Evolutionary conservation across 305 asterid species (phyloP).

Genomic region (Fraxinus paxiana): DNA sequence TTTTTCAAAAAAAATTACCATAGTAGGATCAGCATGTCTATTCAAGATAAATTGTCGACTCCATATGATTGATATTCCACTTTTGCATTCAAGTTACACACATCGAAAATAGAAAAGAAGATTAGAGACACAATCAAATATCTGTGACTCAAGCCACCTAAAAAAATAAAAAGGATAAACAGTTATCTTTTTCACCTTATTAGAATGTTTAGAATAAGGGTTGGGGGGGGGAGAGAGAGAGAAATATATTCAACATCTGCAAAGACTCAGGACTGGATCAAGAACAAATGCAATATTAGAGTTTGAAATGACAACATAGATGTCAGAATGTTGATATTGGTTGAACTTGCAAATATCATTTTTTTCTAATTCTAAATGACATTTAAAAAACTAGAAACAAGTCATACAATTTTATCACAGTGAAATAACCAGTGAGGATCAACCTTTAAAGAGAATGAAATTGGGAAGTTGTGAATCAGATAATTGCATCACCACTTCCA

Average conservation of each 20-base stretch:
- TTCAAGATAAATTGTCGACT: background rate
- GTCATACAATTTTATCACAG: background rate
- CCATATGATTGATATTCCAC: background rate
- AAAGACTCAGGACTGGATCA: background rate
- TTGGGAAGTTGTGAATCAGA: background rate
- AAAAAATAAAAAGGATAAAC: background rate
- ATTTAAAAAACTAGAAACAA: background rate
- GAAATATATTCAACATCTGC: background rate
- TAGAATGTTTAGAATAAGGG: background rate
- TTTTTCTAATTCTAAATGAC: background rate
- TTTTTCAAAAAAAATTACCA: background rate
- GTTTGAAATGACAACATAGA: background rate
- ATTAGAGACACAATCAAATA: background rate
- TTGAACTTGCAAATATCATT: background rate
- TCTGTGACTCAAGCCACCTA: background rate
- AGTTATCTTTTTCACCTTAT: background rate
- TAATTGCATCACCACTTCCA: constrained; percentile 1
- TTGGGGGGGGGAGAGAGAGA: background rate
- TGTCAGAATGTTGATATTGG: background rate
- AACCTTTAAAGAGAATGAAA: background rate
- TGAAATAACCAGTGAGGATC: background rate
- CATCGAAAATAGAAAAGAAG: background rate
- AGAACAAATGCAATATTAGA: background rate
- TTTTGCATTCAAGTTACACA: background rate
- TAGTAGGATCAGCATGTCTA: background rate